phyloP scores from a whole-genome alignment of 179 eudicot genomes.

The Amaranthus tricolor region DNA sequence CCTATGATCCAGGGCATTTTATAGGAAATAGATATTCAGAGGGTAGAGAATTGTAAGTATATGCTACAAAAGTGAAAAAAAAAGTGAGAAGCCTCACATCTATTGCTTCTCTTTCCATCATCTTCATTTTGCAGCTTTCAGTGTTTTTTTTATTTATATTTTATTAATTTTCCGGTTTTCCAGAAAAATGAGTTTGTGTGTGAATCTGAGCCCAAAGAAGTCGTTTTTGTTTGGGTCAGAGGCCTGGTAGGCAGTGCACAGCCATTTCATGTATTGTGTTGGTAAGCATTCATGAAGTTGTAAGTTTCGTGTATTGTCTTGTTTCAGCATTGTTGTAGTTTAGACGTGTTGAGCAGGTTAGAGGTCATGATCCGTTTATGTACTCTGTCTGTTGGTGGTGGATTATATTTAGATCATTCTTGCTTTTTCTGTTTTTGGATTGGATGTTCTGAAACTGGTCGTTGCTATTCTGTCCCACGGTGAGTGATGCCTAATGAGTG shows the following conservation, averaged over 20 bases:
- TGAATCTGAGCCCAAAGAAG: neutral
- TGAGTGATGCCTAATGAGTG: too few species aligned
- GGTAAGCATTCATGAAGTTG: too few species aligned
- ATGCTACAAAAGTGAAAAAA: slow-evolving; percentile 23
- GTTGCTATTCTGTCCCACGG: too few species aligned
- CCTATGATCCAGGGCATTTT: slow-evolving; percentile 24
- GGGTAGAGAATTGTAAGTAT: slow-evolving; percentile 35
- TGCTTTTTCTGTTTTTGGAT: too few species aligned
- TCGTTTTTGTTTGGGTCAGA: neutral
- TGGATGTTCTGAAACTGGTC: too few species aligned
- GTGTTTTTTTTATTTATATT: neutral
- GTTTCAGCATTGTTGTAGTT: too few species aligned
- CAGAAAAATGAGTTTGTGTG: neutral
- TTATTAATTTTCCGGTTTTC: neutral
- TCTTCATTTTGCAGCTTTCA: neutral
- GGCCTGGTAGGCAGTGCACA: neutral
- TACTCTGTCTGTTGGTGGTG: too few species aligned
- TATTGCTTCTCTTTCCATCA: slow-evolving; percentile 17
- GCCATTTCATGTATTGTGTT: too few species aligned
- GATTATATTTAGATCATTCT: too few species aligned
- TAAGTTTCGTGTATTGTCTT: too few species aligned
- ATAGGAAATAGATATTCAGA: slow-evolving; percentile 28
- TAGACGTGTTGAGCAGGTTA: too few species aligned
- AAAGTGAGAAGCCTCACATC: slow-evolving; percentile 19
- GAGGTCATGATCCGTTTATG: too few species aligned